Evolutionary conservation across 1,284 basidiomycete genomes (phyloP).

Genomic region (Sutorius eximius): DNA sequence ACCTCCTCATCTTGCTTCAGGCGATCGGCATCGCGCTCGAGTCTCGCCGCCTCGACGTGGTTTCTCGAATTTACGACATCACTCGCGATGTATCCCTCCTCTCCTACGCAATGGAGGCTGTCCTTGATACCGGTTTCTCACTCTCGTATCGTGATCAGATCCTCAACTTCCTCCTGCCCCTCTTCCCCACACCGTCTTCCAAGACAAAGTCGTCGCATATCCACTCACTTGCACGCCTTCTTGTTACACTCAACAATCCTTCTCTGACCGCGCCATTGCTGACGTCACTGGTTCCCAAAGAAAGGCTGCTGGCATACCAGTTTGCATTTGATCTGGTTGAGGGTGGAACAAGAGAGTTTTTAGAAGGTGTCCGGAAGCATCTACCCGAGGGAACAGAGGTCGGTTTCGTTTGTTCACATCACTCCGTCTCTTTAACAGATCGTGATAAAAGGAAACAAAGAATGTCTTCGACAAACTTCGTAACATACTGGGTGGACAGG

Average conservation of each 20-base stretch:
- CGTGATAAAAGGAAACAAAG: constrained; percentile 50
- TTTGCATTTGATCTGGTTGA: constrained; percentile 93
- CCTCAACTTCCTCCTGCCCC: constrained; percentile 80
- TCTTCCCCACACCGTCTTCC: constrained; percentile 69
- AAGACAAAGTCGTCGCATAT: constrained; percentile 74
- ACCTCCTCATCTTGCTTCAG: constrained; percentile 41
- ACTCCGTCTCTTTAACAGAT: constrained; percentile 4
- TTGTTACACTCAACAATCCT: constrained; percentile 82
- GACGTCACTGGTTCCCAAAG: constrained; percentile 66
- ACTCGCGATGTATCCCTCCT: constrained; percentile 77
- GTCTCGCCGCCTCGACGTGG: constrained; percentile 81
- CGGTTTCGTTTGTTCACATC: constrained; percentile 22
- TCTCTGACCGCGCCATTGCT: constrained; percentile 73
- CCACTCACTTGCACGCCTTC: constrained; percentile 79
- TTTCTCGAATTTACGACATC: constrained; percentile 72
- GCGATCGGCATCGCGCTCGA: constrained; percentile 94
- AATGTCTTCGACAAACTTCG: constrained; percentile 70
- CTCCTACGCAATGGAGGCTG: constrained; percentile 88
- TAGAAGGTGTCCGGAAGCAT: constrained; percentile 68
- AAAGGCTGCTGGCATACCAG: constrained; percentile 84
- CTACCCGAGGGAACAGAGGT: constrained; percentile 68
- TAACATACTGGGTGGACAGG: constrained; percentile 83
- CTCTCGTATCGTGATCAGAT: constrained; percentile 83
- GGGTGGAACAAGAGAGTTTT: constrained; percentile 89
- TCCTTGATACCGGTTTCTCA: constrained; percentile 80